Conservation (phyloP, 495 filamentous ascomycete genomes). For the Pseudoneurospora amorphoporcata region DNA sequence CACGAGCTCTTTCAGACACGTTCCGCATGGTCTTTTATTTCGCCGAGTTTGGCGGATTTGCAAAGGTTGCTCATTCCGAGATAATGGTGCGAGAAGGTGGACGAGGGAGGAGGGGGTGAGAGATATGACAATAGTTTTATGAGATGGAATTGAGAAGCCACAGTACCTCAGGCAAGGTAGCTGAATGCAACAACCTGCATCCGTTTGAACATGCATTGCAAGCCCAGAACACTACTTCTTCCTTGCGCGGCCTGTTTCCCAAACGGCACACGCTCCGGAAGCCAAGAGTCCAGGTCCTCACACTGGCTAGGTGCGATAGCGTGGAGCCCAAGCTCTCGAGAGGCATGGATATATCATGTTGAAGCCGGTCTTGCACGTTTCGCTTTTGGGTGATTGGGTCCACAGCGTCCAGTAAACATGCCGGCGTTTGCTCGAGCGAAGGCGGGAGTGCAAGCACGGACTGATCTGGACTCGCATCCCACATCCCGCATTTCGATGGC, state of each 20-base stretch:
- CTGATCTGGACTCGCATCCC: background rate
- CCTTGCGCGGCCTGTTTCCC: background rate
- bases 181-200: background rate
- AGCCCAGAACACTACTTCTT: background rate
- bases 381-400: background rate
- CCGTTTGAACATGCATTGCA: background rate
- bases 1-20: constrained; percentile 17
- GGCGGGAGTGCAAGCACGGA: background rate
- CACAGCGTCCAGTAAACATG: background rate
- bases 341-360: background rate
- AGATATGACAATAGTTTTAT: background rate
- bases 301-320: background rate
- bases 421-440: background rate
- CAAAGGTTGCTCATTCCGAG: background rate
- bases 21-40: background rate
- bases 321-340: background rate
- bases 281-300: background rate
- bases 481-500: background rate
- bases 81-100: background rate
- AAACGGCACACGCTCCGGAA: background rate
- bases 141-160: background rate
- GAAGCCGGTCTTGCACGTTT: background rate
- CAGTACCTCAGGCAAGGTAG: background rate
- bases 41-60: background rate
- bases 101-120: background rate